Base-by-base conservation (phyloP, 768 basidiomycete genomes). In the Amanita rubescens region DNA sequence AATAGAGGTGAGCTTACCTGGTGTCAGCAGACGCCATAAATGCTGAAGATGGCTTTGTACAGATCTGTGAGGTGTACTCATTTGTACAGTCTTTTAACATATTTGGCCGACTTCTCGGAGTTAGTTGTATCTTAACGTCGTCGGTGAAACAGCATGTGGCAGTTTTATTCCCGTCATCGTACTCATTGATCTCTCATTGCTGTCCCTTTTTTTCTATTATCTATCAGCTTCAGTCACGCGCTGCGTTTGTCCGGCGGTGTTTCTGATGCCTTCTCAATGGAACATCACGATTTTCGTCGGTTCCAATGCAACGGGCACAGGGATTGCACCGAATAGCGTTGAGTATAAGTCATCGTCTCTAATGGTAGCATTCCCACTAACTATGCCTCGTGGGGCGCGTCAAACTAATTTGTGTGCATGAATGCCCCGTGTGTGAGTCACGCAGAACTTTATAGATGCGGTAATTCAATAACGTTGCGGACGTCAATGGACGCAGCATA, bases 1-100 rank as follows among this genome's bases (percentile, higher is more conserved):
- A 59, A 62, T 69, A 67, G 64, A 62, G 44, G 55, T 59, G 57
- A 50, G 49, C 22, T 9, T 19, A 8, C 7, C 11, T 4, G 17
- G 24, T 25, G 22, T 52, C 41, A 35, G 7, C 19, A 14, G 5
- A 32, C 15, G 14, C 37, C 3, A 12, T 34, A n/a, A 14, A 19
- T 22, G 42, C 51, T 52, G 25, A 43, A 32, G n/a, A 27, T 39
- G 25, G 22, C 17, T 38, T 27, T 37, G n/a, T 14, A 27, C 11
- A 53, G 39, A 45, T 45, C 41, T 46, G 52, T 45, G 52, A 24
- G 34, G 34, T 46, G 52, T 37, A 46, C 22, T 15, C 22, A 17
- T 44, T 46, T 53, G 52, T 53, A 53, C 34, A 27, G 20, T 35
- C 52, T 53, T 30, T 42, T 53, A 9, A 46, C 52, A 17, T 25